Conservation (phyloP, 225 moss, liverwort and hornwort species). For the Sphagnum tenellum region DNA sequence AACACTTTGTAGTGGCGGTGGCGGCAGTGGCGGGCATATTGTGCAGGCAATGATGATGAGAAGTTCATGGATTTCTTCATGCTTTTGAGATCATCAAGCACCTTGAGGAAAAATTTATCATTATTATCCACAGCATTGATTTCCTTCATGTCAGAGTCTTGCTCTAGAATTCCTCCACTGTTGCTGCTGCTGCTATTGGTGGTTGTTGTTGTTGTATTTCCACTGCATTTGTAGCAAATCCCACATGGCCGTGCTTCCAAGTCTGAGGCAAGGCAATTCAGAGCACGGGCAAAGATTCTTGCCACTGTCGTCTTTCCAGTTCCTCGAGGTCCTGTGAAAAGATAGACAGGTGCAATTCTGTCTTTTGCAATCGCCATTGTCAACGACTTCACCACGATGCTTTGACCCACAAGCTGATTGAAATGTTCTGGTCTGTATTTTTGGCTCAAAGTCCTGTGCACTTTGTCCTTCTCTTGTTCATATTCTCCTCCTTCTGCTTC, state of each 20-base stretch:
- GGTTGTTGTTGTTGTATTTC: slow-evolving; percentile 7
- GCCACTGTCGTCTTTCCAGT: slow-evolving; percentile 78
- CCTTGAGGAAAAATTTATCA: neutral
- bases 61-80: slow-evolving; percentile 28
- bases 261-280: slow-evolving; percentile 53
- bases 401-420: slow-evolving; percentile 63
- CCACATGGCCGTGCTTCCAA: slow-evolving; percentile 54
- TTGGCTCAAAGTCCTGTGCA: slow-evolving; percentile 46
- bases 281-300: slow-evolving; percentile 60
- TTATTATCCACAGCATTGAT: slow-evolving; percentile 51
- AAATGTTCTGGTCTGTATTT: slow-evolving; percentile 74
- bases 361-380: slow-evolving; percentile 43
- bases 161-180: no score
- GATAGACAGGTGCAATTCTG: slow-evolving; percentile 71
- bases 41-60: slow-evolving; percentile 13
- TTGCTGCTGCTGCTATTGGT: slow-evolving; percentile 14
- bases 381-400: slow-evolving; percentile 62
- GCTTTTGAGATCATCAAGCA: slow-evolving; percentile 33
- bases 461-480: slow-evolving; percentile 3
- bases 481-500: no score
- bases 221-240: slow-evolving; percentile 44
- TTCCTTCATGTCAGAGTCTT: slow-evolving; percentile 33
- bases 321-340: slow-evolving; percentile 80
- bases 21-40: no score
- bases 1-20: slow-evolving; percentile 57